A percentile compares a stretch with the other conserved stretches of the same genome.
These are phyloP conservation scores for Toxoplasma gondii DNA, from an alignment of 169 alveolate species.

Conservation along the genomic window DNA sequence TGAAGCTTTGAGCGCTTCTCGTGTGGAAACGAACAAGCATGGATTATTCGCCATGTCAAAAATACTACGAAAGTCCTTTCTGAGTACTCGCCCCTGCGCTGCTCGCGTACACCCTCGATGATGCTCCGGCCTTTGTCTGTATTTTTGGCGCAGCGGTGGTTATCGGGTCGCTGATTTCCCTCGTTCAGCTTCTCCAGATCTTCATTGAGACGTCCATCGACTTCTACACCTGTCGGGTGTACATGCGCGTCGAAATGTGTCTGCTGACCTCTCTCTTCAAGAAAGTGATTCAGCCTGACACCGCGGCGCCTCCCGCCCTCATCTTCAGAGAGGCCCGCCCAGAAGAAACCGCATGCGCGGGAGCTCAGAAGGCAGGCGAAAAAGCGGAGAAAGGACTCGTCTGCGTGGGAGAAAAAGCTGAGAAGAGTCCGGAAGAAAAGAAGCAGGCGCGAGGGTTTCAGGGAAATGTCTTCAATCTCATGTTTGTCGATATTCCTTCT, in stretches of 20 bases:
- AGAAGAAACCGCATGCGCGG: background rate
- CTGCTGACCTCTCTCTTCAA: constrained; percentile 43
- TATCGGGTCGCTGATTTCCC: constrained; percentile 14
- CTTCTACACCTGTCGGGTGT: constrained; percentile 47
- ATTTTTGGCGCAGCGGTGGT: constrained; percentile 15
- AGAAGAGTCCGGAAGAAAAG: background rate
- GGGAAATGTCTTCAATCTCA: constrained; percentile 36
- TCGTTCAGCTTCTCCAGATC: constrained; percentile 48
- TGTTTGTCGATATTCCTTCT: constrained; percentile 62
- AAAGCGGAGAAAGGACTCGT: background rate
- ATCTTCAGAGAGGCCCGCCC: background rate
- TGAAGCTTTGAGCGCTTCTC: too few relatives aligned
- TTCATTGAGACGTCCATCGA: constrained; percentile 45
- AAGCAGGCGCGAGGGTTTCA: background rate
- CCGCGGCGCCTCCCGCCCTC: constrained; percentile 8
- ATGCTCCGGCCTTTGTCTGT: background rate
- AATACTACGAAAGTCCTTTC: too few relatives aligned
- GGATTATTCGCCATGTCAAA: too few relatives aligned
- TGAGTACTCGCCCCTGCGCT: too few relatives aligned
- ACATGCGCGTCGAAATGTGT: constrained; percentile 48
- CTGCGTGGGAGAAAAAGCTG: background rate
- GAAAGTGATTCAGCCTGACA: constrained; percentile 27
- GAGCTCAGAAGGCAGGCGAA: background rate
- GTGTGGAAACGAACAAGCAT: too few relatives aligned
- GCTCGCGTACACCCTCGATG: background rate